A percentile compares a stretch with the other conserved stretches of the same genome.
Evolutionary conservation across 257 asterid genomes (phyloP).

Genomic region (Schizonepeta tenuifolia): DNA sequence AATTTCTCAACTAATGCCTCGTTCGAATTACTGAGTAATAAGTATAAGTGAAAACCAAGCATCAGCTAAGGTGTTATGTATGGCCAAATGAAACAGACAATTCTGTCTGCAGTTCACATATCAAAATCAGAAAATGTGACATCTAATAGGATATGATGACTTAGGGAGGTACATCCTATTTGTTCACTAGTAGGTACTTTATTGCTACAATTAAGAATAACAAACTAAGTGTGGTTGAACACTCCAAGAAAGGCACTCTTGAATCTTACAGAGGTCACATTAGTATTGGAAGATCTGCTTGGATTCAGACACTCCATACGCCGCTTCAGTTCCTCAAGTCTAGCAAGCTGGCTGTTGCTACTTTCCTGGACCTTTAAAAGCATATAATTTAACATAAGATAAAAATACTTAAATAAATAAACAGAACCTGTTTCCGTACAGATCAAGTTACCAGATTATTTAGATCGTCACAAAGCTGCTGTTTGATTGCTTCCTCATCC

Average conservation of each 20-base stretch:
- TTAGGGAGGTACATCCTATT: conserved; percentile 3
- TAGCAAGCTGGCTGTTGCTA: conserved; percentile 67
- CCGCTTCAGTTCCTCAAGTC: conserved; percentile 92
- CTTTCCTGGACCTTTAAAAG: conserved; percentile 81
- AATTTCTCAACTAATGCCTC: background rate
- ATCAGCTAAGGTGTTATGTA: background rate
- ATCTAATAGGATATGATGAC: conserved; percentile 1
- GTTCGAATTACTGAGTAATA: background rate
- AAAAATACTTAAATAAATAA: conserved; percentile 7
- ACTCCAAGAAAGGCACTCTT: conserved; percentile 30
- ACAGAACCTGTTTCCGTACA: conserved; percentile 10
- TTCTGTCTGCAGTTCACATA: background rate
- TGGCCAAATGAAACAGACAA: background rate
- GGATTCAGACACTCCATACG: conserved; percentile 90
- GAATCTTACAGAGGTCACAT: conserved; percentile 53
- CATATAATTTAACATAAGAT: conserved; percentile 22
- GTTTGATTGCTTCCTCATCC: conserved; percentile 80
- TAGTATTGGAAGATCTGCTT: conserved; percentile 58
- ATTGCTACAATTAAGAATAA: conserved; percentile 11
- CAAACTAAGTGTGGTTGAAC: conserved; percentile 1
- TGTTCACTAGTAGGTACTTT: conserved; percentile 24
- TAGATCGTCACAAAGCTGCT: conserved; percentile 80
- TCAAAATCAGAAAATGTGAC: conserved; percentile 15
- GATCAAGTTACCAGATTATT: conserved; percentile 55
- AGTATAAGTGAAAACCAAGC: background rate